Percentiles rank a stretch among this genome's conserved stretches.
phyloP scores from a whole-genome alignment of 805 yeast genomes.

The Yarrowia sp. region DNA sequence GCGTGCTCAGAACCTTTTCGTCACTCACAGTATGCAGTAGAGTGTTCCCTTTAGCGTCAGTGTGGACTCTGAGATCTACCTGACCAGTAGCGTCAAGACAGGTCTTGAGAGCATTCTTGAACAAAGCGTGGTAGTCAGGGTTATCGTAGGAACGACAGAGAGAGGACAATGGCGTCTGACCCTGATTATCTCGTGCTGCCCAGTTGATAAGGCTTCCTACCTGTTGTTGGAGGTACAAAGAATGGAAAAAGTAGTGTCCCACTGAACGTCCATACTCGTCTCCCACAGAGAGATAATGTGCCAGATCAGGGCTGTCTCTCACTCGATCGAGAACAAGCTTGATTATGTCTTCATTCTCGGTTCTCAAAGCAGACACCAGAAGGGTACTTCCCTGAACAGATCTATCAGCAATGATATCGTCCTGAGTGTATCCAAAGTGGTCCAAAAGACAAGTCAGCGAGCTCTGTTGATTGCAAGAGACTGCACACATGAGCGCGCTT shows the following conservation, averaged over 20 bases:
- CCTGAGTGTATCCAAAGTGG: constrained; percentile 62
- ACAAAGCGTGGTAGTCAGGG: constrained; percentile 60
- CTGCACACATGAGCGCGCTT: constrained; percentile 70
- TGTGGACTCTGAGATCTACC: constrained; percentile 58
- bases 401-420: constrained; percentile 70
- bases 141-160: constrained; percentile 84
- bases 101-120: constrained; percentile 54
- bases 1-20: constrained; percentile 43
- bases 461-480: constrained; percentile 56
- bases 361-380: constrained; percentile 61
- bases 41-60: constrained; percentile 76
- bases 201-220: constrained; percentile 73
- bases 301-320: constrained; percentile 55
- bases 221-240: constrained; percentile 57
- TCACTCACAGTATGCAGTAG: constrained; percentile 71
- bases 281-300: constrained; percentile 56
- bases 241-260: constrained; percentile 77
- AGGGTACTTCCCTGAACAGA: constrained; percentile 63
- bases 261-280: constrained; percentile 66
- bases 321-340: constrained; percentile 41
- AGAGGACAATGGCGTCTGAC: constrained; percentile 80
- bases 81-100: constrained; percentile 49
- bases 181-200: constrained; percentile 66
- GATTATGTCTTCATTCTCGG: constrained; percentile 58
- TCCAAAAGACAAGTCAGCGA: constrained; percentile 58